phyloP scores from a whole-genome alignment of 352 stramenopile species.

The Globisporangium polare region DNA sequence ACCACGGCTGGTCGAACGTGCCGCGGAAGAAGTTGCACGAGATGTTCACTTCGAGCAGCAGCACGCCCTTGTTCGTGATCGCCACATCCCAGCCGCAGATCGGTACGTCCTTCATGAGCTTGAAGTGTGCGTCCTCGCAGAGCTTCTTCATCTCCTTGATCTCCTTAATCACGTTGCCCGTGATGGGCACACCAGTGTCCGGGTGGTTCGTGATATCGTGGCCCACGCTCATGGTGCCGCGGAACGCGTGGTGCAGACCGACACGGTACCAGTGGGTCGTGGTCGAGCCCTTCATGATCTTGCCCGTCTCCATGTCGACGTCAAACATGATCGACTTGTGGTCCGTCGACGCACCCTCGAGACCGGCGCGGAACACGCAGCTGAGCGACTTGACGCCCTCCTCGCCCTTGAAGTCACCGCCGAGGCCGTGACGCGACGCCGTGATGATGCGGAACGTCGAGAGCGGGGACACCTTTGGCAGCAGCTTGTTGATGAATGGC shows the following conservation, averaged over 20 bases:
- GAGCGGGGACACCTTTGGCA: conserved; percentile 92
- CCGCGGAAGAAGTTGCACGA: conserved; percentile 95
- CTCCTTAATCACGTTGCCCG: conserved; percentile 85
- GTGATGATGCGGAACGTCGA: conserved; percentile 99
- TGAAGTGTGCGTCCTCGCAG: conserved; percentile 82
- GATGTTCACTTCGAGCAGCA: conserved; percentile 90
- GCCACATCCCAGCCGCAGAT: conserved; percentile 93
- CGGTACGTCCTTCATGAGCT: conserved; percentile 91
- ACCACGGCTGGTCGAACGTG: conserved; percentile 84
- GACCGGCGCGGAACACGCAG: conserved; percentile 73
- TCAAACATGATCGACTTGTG: conserved; percentile 99
- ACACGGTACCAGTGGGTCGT: conserved; percentile 97
- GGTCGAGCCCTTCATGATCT: conserved; percentile 93
- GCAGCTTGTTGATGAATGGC: conserved; percentile 87
- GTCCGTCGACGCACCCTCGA: conserved; percentile 88
- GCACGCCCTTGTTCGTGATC: conserved; percentile 86
- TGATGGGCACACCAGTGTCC: conserved; percentile 84
- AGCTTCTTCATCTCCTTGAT: conserved; percentile 85
- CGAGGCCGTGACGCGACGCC: conserved; percentile 75
- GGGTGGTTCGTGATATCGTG: conserved; percentile 89
- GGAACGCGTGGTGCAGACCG: conserved; percentile 68
- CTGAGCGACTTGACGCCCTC: conserved; percentile 76
- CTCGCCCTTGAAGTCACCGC: conserved; percentile 39
- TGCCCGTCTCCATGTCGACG: conserved; percentile 92
- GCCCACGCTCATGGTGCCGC: conserved; percentile 70